Conservation (phyloP, 2,329 filamentous ascomycete genomes). For the Colletotrichum camelliae region DNA sequence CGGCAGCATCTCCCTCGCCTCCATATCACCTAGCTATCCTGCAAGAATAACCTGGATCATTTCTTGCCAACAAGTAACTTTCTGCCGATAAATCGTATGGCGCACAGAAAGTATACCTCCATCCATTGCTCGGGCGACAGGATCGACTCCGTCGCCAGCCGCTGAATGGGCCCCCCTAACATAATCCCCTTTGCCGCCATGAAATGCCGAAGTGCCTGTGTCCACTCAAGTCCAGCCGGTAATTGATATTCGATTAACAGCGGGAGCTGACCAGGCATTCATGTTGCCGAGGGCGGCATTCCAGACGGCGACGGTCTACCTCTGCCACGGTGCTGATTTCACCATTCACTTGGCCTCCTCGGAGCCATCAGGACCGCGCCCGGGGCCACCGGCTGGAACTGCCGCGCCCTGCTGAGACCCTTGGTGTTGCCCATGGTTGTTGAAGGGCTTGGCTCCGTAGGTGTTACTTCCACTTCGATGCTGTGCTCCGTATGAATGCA, state of each 20-base stretch:
- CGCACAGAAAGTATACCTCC: not conserved
- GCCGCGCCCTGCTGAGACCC: constrained; percentile 45
- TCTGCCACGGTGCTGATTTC: constrained; percentile 1
- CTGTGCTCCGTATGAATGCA: constrained; percentile 66
- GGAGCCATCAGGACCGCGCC: constrained; percentile 40
- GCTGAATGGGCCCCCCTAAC: not conserved
- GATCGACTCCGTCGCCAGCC: not conserved
- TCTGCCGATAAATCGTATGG: not conserved
- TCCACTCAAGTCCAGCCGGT: not conserved
- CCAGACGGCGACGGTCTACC: not conserved
- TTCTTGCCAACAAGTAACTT: not conserved
- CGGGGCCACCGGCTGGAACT: constrained; percentile 36
- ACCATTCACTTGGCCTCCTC: constrained; percentile 51
- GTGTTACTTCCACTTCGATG: constrained; percentile 64
- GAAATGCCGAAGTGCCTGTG: not conserved
- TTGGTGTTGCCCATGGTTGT: constrained; percentile 37
- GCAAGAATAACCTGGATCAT: not conserved
- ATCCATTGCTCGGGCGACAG: not conserved
- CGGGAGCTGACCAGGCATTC: not conserved
- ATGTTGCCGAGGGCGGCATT: not conserved
- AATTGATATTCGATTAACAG: not conserved
- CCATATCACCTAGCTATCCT: not conserved
- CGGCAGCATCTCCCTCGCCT: not conserved
- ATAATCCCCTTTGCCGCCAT: not conserved
- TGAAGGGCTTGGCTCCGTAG: constrained; percentile 56